A percentile compares a stretch with the other conserved stretches of the same genome.
Conservation (phyloP, 2,329 filamentous ascomycete species). For the Talaromyces sp. region DNA sequence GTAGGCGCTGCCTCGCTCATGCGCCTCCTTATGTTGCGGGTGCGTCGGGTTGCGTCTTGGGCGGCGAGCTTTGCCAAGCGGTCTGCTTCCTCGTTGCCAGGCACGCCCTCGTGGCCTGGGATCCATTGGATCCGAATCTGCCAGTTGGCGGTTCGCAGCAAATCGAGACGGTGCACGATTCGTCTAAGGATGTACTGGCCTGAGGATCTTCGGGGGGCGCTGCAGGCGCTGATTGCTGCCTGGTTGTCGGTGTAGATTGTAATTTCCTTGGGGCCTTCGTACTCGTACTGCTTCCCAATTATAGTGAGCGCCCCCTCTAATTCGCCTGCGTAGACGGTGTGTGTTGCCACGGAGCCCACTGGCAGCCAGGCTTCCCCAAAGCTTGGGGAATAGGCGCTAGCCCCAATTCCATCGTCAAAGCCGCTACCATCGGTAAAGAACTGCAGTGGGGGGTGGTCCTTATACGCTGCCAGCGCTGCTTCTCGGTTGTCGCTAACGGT, state of each 20-base stretch:
- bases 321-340: not conserved
- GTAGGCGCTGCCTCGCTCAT: not conserved
- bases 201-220: slow-evolving; percentile 20
- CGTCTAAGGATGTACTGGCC: slow-evolving; percentile 17
- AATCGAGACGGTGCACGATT: not conserved
- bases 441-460: not conserved
- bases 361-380: not conserved
- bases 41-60: not conserved
- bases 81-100: not conserved
- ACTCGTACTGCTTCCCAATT: not conserved
- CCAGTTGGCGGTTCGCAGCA: not conserved
- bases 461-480: not conserved
- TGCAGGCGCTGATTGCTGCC: slow-evolving; percentile 24
- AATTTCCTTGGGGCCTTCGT: not conserved
- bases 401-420: not conserved
- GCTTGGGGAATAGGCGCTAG: not conserved
- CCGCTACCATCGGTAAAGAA: not conserved
- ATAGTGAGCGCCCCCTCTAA: not conserved
- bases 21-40: slow-evolving; percentile 6
- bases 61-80: not conserved
- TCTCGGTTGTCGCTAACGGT: not conserved
- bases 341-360: not conserved
- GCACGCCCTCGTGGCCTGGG: slow-evolving; percentile 9
- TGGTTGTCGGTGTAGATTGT: slow-evolving; percentile 27
- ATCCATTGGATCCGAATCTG: not conserved